A percentile compares a stretch with the other conserved stretches of the same genome.
Conservation (phyloP, 768 basidiomycete species). For the Russula vinacea region DNA sequence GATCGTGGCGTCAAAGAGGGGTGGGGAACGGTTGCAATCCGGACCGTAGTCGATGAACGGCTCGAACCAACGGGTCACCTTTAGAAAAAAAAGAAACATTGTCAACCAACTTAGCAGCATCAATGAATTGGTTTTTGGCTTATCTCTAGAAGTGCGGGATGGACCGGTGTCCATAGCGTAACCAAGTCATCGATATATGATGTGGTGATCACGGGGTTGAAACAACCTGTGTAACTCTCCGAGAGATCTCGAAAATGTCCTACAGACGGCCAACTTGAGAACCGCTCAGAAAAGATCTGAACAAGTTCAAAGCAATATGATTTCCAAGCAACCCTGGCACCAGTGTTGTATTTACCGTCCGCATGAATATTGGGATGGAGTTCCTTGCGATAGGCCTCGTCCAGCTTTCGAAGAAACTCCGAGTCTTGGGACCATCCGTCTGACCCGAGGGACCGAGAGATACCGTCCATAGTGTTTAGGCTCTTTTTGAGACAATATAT, state of each 20-base stretch:
- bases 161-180: conserved; percentile 3
- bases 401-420: conserved; percentile 9
- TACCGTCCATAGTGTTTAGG: conserved; percentile 1
- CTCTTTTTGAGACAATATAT: conserved; percentile 13
- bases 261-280: background rate
- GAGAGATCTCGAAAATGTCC: conserved; percentile 12
- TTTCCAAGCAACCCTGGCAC: background rate
- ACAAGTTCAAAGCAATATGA: conserved; percentile 16
- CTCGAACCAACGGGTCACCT: conserved; percentile 24
- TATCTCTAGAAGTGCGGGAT: conserved; percentile 17
- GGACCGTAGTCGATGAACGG: conserved; percentile 23
- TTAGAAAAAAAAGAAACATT: too few species aligned
- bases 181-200: conserved; percentile 17
- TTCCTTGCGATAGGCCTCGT: background rate
- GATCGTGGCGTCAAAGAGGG: conserved; percentile 19
- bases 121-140: background rate
- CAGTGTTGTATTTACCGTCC: background rate
- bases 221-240: background rate
- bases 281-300: conserved; percentile 4
- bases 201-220: conserved; percentile 11
- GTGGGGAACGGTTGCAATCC: conserved; percentile 10
- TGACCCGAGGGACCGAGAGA: background rate
- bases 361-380: conserved; percentile 1
- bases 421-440: conserved; percentile 2
- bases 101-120: background rate